Evolutionary conservation across 306 rosid genomes (phyloP), one percentile per base, ranked within the genome.

Genomic region (Senna siamea): DNA sequence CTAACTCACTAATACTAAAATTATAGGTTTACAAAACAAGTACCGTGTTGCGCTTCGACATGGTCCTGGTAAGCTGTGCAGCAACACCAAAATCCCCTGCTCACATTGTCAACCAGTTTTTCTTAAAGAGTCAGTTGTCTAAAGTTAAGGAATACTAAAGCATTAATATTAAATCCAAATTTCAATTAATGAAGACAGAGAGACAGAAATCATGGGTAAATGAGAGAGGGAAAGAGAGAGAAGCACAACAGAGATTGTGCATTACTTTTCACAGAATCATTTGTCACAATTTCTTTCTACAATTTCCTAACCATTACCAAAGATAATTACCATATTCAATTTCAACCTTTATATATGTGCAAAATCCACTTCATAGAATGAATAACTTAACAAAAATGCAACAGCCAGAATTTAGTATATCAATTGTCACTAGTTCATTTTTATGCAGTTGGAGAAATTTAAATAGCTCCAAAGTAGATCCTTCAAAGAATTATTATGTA

Each of bases 31-130:
- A 56, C 34, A 47, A 30, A 73, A 51, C 52, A 68, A 78, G 54
- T 94, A 94, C 99, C 82, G 99, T 92, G 73, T 94, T 94, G 78
- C 99, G 97, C 92, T 94, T 94, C 70, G 99, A 94, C 99, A 94
- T 94, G 73, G 99, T 94, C 90, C 99, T 87, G 20, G 99, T 94
- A 43, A 94, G 96, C 76, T 94, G 99, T 0, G 99, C 99, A 46
- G 99, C 97, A 83, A 94, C 99, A 69, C 99, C 99, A 85, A 94
- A 94, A 84, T 94, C 99, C 61, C 99, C 99, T 94, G 93, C 71
- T 75, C 87, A 71, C 19, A 75, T 76, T 73, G 44, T 63, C 60
- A 86, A 61, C 58, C 62, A 66, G 28, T 18, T 72, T 59, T 66
- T 74, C 64, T 70, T 41, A 78, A 66, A 66, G 46, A 80, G 66